Evolutionary conservation across 352 stramenopile genomes (phyloP), one percentile per base, ranked within the genome.

Genomic region (Lagenidium giganteum): DNA sequence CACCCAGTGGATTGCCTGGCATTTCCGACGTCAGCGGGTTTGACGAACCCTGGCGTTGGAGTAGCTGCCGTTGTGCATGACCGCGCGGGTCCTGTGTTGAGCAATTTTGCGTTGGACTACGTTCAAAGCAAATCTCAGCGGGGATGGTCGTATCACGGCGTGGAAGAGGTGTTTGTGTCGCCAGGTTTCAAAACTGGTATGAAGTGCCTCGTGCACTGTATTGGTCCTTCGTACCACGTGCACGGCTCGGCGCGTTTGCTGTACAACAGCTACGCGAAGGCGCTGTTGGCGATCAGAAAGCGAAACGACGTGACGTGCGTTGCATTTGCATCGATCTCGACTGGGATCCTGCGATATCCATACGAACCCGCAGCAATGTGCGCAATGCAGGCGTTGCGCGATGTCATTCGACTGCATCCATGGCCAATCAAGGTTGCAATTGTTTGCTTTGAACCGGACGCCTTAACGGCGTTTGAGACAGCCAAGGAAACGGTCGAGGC

Each of bases 261-360:
- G 12, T 76, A 72, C 47, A 38, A 62, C 29, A 67, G 63, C 34
- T 83, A 79, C 39, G 39, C 66, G 22, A 67, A 67, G 14, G 68
- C 70, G 8, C 54, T 81, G 7, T 37, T 47, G 14, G 54, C 38
- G 13, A 51, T 63, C n/a, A 28, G 59, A n/a, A 62, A 58, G 25
- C 25, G 68, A 18, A 29, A 25, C 7, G 18, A 8, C 12, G 45
- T 71, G 4, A 29, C 17, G 17, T 79, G 68, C 14, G 55, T 62
- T 1, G 61, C 59, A 11, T 46, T 77, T 3, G 59, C 54, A n/a
- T 77, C 65, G 14, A 57, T 80, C 32, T 80, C 68, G 2, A 77
- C 68, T 4, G 67, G 67, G 0, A 12, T 51, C 2, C 20, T 54
- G 16, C 32, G 36, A 0, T 76, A 67, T 39, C 57, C 56, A 1